Conservation (phyloP, 805 yeast species). For the Candida chauliodis region DNA sequence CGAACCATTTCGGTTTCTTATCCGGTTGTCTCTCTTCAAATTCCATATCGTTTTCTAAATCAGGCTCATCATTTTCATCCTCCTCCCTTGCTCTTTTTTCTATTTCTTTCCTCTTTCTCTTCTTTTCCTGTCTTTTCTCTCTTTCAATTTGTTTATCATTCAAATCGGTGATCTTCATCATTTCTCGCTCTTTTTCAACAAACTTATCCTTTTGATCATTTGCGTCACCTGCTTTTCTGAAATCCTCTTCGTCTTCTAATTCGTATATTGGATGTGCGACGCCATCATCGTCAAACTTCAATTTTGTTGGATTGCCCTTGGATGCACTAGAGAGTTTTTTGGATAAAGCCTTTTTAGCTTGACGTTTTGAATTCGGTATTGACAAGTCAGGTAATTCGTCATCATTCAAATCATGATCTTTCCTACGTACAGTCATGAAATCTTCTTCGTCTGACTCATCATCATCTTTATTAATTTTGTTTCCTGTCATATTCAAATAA, state of each 20-base stretch:
- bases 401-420: slow-evolving; percentile 66
- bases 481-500: slow-evolving; percentile 68
- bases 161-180: slow-evolving; percentile 68
- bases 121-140: slow-evolving; percentile 81
- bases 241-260: slow-evolving; percentile 84
- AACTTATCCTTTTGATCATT: slow-evolving; percentile 63
- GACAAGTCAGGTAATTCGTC: slow-evolving; percentile 60
- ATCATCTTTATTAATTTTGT: slow-evolving; percentile 22
- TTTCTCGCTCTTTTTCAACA: slow-evolving; percentile 60
- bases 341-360: slow-evolving; percentile 79
- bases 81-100: slow-evolving; percentile 50
- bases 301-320: slow-evolving; percentile 69
- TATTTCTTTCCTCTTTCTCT: slow-evolving; percentile 78
- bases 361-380: slow-evolving; percentile 75
- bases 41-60: slow-evolving; percentile 48
- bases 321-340: slow-evolving; percentile 66
- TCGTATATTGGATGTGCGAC: slow-evolving; percentile 88
- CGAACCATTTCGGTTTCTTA: slow-evolving; percentile 52
- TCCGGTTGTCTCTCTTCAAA: slow-evolving; percentile 27
- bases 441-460: slow-evolving; percentile 56
- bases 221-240: slow-evolving; percentile 71
- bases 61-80: slow-evolving; percentile 31
- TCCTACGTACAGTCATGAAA: slow-evolving; percentile 76
- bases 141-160: slow-evolving; percentile 76
- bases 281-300: slow-evolving; percentile 93